phyloP scores from a whole-genome alignment of 805 yeast species.

The Lipomyces orientalis region DNA sequence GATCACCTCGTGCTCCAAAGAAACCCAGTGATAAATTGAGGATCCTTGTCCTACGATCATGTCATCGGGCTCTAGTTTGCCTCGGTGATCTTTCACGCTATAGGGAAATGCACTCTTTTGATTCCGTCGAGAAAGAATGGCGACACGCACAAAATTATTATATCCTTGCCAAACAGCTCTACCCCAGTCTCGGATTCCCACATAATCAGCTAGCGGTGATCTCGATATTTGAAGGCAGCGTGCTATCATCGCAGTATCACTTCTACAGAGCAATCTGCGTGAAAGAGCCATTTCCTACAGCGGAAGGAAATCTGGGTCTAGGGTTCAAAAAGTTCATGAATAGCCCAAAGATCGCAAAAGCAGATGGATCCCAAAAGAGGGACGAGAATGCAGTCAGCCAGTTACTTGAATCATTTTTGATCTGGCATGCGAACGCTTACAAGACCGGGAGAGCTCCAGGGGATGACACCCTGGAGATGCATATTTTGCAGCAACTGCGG shows the following conservation, averaged over 20 bases:
- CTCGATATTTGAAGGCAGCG: slow-evolving; percentile 23
- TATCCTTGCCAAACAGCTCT: slow-evolving; percentile 33
- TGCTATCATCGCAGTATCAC: slow-evolving; percentile 33
- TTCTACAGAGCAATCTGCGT: slow-evolving; percentile 37
- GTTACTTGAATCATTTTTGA: slow-evolving; percentile 19
- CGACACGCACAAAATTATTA: slow-evolving; percentile 34
- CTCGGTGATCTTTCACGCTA: slow-evolving; percentile 40
- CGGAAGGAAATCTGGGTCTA: slow-evolving; percentile 33
- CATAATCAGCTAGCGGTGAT: slow-evolving; percentile 39
- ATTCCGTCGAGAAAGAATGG: slow-evolving; percentile 25
- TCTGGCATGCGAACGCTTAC: slow-evolving; percentile 26
- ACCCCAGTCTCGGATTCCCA: slow-evolving; percentile 34
- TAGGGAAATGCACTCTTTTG: slow-evolving; percentile 29
- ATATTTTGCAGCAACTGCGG: slow-evolving; percentile 12
- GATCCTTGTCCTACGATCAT: slow-evolving; percentile 24
- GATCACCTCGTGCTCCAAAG: slow-evolving; percentile 1
- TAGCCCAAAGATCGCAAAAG: slow-evolving; percentile 2
- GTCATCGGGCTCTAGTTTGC: slow-evolving; percentile 29
- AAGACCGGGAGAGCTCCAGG: neutral
- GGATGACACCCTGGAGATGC: neutral
- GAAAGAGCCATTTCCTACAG: slow-evolving; percentile 31
- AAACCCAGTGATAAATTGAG: neutral
- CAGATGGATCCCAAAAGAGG: slow-evolving; percentile 9
- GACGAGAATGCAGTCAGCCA: slow-evolving; percentile 18
- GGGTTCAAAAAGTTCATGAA: slow-evolving; percentile 30